Evolutionary conservation across 106 monocot genomes (phyloP), one percentile per base, ranked within the genome.

Genomic region (Dioscorea dumetorum): DNA sequence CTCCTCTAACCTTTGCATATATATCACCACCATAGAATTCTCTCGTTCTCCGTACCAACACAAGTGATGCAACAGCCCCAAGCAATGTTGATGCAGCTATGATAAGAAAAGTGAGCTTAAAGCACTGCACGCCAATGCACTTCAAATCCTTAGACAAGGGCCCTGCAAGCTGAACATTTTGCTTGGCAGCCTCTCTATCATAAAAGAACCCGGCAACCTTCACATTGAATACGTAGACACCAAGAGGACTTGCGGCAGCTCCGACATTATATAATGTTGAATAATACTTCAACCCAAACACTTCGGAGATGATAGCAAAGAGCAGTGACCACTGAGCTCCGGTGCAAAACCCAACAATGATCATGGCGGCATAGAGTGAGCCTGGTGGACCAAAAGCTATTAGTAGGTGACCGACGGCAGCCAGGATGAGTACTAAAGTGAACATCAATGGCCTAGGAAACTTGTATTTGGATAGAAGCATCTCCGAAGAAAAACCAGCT

Each of bases 211-310:
- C 93, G 11, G 86, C 72, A 16, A 86, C 78, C 20, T 67, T 60
- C 19, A 94, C 84, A 59, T 94, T 94, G 13, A 94, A 67, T 21
- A 94, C 24, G 57, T 94, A 94, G 0, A 84, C 83, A 1, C 86
- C 93, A 1, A 94, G 48, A 0, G 93, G 93, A 49, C 89, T 86
- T 1, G 86, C 93, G 12, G 77, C 75, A 28, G 74, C 72, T 12
- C 86, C 88, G 24, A 94, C 74, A 60, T 88, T 94, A 77, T 86
- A 86, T 14, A 94, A 68, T 4, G 89, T 89, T 41, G 93, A 83
- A 76, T 84, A 94, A 74, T 89, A 86, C 73, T 87, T 89, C 32
- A 94, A 74, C 12, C 93, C 93, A 62, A 94, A 94, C 16, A 94
- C 33, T 72, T 94, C 93, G 14, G 93, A 94, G n/a, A 89, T 89